Percentiles rank a stretch among this genome's conserved stretches.
Evolutionary conservation across 768 basidiomycete species (phyloP).

Genomic region (Omphalotus guepiniiformis): DNA sequence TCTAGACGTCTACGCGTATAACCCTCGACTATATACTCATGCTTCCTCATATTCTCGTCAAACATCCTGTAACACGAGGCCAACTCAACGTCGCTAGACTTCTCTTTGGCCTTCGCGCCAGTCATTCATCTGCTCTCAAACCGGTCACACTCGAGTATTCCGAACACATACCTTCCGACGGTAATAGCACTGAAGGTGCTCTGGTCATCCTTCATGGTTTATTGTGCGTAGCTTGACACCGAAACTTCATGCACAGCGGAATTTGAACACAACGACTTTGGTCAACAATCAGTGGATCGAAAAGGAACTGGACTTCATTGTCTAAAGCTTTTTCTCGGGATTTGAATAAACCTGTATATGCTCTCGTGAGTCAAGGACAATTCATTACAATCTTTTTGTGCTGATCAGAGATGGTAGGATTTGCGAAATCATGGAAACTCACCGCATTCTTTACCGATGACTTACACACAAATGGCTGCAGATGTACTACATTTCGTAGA

Average conservation of each 20-base stretch:
- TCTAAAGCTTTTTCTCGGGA: slow-evolving; percentile 70
- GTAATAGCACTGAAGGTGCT: slow-evolving; percentile 33
- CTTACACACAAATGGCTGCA: slow-evolving; percentile 72
- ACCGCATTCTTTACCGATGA: slow-evolving; percentile 69
- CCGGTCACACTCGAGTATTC: slow-evolving; percentile 16
- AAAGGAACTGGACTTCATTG: slow-evolving; percentile 85
- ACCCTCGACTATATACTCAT: no score
- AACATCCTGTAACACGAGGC: no score
- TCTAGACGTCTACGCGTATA: no score
- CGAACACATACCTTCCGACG: slow-evolving; percentile 14
- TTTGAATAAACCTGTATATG: slow-evolving; percentile 67
- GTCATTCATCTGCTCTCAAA: no score
- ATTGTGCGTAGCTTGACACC: slow-evolving; percentile 53
- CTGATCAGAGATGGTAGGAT: slow-evolving; percentile 44
- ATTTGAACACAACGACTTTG: no score
- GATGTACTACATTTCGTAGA: slow-evolving; percentile 71
- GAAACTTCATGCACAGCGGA: no score
- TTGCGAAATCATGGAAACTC: slow-evolving; percentile 88
- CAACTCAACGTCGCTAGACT: no score
- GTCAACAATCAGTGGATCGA: slow-evolving; percentile 77
- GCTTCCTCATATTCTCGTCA: no score
- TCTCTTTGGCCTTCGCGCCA: no score
- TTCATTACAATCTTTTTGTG: background rate
- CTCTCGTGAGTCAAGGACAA: slow-evolving; percentile 44
- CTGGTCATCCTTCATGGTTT: slow-evolving; percentile 61